A percentile compares a stretch with the other conserved stretches of the same genome.
These are phyloP conservation scores for Saturnispora gosingensis DNA, from an alignment of 805 yeast genomes.

Conservation along the genomic window DNA sequence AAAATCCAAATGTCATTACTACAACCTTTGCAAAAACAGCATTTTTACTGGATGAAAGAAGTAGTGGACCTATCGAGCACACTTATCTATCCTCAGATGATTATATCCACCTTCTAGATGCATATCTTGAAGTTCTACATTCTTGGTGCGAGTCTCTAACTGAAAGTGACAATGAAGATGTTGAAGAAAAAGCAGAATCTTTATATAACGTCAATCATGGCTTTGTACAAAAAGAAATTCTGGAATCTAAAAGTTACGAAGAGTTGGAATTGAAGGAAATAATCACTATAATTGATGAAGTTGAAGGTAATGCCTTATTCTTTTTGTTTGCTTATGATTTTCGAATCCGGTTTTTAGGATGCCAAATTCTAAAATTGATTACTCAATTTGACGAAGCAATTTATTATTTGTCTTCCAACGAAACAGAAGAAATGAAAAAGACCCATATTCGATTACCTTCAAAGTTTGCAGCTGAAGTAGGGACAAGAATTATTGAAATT, in stretches of 20 bases:
- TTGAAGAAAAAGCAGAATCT: constrained; percentile 25
- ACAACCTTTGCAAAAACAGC: constrained; percentile 73
- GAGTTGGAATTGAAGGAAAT: constrained; percentile 70
- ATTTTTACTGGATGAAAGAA: constrained; percentile 66
- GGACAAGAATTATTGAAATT: constrained; percentile 67
- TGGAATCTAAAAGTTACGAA: constrained; percentile 40
- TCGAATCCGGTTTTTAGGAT: constrained; percentile 62
- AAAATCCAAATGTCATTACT: constrained; percentile 60
- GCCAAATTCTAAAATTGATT: constrained; percentile 63
- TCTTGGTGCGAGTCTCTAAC: constrained; percentile 73
- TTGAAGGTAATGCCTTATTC: constrained; percentile 91
- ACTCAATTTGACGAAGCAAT: constrained; percentile 86
- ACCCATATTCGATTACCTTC: constrained; percentile 52
- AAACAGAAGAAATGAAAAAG: constrained; percentile 15
- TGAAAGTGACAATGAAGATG: constrained; percentile 20
- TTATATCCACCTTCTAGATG: constrained; percentile 48
- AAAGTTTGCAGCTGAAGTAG: constrained; percentile 70
- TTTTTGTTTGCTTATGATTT: constrained; percentile 85
- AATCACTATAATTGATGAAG: constrained; percentile 82
- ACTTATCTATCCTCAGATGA: constrained; percentile 53
- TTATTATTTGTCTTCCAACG: constrained; percentile 33
- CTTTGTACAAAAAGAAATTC: constrained; percentile 31
- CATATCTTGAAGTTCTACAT: constrained; percentile 70
- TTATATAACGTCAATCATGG: constrained; percentile 29
- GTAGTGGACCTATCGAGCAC: constrained; percentile 43